These are phyloP conservation scores for Daldinia eschscholtzii DNA, from an alignment of 2,329 filamentous ascomycete genomes.

Conservation along the genomic window DNA sequence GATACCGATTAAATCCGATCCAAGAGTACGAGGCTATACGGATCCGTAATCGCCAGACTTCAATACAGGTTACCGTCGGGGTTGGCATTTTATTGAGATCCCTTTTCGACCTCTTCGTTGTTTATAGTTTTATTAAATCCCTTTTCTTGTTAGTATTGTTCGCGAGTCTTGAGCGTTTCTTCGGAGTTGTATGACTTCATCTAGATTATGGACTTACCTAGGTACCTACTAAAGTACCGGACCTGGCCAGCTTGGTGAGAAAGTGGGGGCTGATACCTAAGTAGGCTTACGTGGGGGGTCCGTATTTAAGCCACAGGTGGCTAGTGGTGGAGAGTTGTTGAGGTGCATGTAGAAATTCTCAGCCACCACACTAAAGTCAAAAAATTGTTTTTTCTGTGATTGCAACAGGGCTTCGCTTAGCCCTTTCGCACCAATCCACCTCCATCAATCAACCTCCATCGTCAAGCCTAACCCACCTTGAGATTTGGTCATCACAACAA, in stretches of 20 bases:
- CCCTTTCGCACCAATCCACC: conserved; percentile 47
- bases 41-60: neutral
- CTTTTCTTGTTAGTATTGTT: neutral
- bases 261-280: neutral
- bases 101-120: neutral
- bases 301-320: conserved; percentile 27
- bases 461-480: conserved; percentile 48
- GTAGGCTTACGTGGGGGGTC: neutral
- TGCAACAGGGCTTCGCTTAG: conserved; percentile 50
- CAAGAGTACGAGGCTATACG: neutral
- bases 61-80: neutral
- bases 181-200: neutral
- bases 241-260: neutral
- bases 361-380: conserved; percentile 38
- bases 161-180: neutral
- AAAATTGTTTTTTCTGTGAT: conserved; percentile 46
- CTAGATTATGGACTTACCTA: neutral
- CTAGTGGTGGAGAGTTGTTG: conserved; percentile 9
- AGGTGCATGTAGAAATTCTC: neutral
- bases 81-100: neutral
- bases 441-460: conserved; percentile 41
- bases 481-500: conserved; percentile 54
- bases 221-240: neutral
- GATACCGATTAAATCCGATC: conserved; percentile 9
- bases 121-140: neutral